Base-by-base conservation (phyloP, 495 filamentous ascomycete species). In the Talaromyces ruber region DNA sequence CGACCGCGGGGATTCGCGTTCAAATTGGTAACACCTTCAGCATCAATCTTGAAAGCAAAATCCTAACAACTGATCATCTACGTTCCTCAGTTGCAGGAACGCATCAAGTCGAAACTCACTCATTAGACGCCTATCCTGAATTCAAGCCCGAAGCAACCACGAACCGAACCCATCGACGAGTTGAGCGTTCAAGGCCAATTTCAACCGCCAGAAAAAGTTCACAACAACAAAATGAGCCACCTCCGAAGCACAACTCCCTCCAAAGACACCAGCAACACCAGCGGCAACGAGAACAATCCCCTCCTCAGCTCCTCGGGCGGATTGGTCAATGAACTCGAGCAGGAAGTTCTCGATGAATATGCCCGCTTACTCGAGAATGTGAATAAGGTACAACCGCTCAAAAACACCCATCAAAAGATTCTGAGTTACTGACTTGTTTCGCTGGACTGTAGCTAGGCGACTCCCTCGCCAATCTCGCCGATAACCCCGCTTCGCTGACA, bases 331-430 rank as follows among this genome's bases (percentile, higher is more conserved):
- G 87, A 91, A 5, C 83, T 94, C 8, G 93, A 98, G 76, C 93
- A 97, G 74, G 92, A 97, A 71, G 87, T 98, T 1, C 80, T 98
- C 0, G 91, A 97, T 43, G 94, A 97, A 74, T 98, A 98, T 68
- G 80, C 92, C 60, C 85, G 89, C 22, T 75, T 98, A 25, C 83
- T 93, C 1, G 86, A 88, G 66, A 98, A 97, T 69, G 88, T 98
- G 78, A 96, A 97, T 69, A 89, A 87, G 79, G 94, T 93, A 63
- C 61, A 32, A 25, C 14, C 7, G 4, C 24, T 26, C 25, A 14
- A 16, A 24, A n/a, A 7, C n/a, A 30, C 14, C 14, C 43, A 55
- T 9, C 16, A n/a, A 24, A 26, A 25, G n/a, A 18, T 5, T 3
- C 26, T 55, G 22, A n/a, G 28, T 54, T n/a, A 5, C 50, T 43